phyloP scores from a whole-genome alignment of 2,329 filamentous ascomycete species.

The Nemania diffusa region DNA sequence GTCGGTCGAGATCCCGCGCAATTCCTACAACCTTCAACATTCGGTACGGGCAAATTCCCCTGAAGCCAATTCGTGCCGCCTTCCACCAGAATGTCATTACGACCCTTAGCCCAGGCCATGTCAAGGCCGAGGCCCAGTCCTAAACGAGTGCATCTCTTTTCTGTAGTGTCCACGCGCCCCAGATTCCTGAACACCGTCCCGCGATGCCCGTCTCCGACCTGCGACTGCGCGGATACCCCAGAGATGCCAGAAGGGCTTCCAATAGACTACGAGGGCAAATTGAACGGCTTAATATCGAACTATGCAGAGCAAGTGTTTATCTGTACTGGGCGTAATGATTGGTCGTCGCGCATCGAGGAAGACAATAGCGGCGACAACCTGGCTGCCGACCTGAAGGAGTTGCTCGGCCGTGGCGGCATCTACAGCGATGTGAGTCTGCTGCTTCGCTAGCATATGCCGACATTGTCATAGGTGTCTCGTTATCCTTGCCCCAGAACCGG shows the following conservation, averaged over 20 bases:
- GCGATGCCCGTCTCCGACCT: slow-evolving; percentile 79
- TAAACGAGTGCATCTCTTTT: neutral
- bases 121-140: slow-evolving; percentile 18
- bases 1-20: no score
- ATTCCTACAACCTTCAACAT: neutral
- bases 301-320: slow-evolving; percentile 87
- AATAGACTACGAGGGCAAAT: slow-evolving; percentile 75
- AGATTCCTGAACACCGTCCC: slow-evolving; percentile 53
- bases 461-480: neutral
- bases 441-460: slow-evolving; percentile 6
- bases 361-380: slow-evolving; percentile 75
- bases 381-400: slow-evolving; percentile 75
- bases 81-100: slow-evolving; percentile 40
- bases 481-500: slow-evolving; percentile 35
- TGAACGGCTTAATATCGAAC: slow-evolving; percentile 80
- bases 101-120: slow-evolving; percentile 36
- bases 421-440: slow-evolving; percentile 70
- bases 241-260: slow-evolving; percentile 72
- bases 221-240: slow-evolving; percentile 76
- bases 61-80: neutral
- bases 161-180: neutral
- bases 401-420: slow-evolving; percentile 72
- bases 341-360: slow-evolving; percentile 86
- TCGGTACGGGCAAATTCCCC: neutral
- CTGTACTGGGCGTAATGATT: slow-evolving; percentile 82